Base-by-base conservation (phyloP, 2,329 filamentous ascomycete species). In the Diaporthe ilicicola region DNA sequence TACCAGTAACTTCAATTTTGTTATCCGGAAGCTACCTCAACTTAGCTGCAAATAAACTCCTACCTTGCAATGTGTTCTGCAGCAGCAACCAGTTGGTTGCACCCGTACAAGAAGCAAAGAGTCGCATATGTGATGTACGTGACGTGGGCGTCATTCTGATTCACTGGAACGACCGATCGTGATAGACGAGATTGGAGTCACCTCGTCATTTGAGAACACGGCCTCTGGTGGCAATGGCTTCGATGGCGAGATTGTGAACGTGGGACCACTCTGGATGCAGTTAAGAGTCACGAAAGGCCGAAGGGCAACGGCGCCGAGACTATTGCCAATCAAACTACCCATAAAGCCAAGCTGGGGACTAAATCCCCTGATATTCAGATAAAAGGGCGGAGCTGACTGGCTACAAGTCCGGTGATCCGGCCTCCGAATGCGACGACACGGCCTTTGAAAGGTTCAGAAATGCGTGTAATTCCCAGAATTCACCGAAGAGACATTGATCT, bases 61-160 rank as follows among this genome's bases (percentile, higher is more conserved):
- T 82, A 4, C 83, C 85, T 1, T 82, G 84, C 69, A 81, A 88
- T 62, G 82, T 86, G 3, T 88, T 84, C 74, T 76, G 80, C 19
- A 86, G 2, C 55, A 15, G 37, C 37, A 29, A 13, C 29, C 44
- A 24, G 6, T 5, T 44, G 15, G 10, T 12, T 27, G 27, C 15
- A 5, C 4, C 13, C 13, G 4, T n/a, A 44, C 29, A 15, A 44
- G 44, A 46, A 46, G 39, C 39, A 24, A 27, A 32, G 22, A 10
- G 10, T 32, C 13, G 32, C 19, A 19, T 37, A n/a, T n/a, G n/a
- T n/a, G n/a, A n/a, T n/a, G n/a, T n/a, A n/a, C n/a, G n/a, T n/a
- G n/a, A n/a, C n/a, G n/a, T n/a, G n/a, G n/a, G n/a, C n/a, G n/a
- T n/a, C n/a, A n/a, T n/a, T n/a, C n/a, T n/a, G n/a, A n/a, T n/a